Evolutionary conservation across 164 flowering plant species (phyloP).

Genomic region (Paratinospora sagittata): DNA sequence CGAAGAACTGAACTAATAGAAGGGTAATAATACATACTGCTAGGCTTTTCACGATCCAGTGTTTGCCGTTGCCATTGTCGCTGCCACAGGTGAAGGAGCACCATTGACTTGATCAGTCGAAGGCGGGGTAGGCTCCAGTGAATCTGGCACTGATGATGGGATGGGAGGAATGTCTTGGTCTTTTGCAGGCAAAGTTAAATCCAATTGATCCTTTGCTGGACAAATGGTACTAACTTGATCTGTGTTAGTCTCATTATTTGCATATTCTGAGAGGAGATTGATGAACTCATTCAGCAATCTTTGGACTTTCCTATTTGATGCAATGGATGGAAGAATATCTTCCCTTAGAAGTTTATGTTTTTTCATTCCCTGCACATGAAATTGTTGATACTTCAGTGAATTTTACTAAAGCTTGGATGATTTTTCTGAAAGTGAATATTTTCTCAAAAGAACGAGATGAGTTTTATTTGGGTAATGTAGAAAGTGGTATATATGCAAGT

Average conservation of each 20-base stretch:
- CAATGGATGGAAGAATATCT: slow-evolving; percentile 98
- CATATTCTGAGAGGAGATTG: slow-evolving; percentile 89
- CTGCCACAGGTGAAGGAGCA: background rate
- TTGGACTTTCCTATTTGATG: slow-evolving; percentile 92
- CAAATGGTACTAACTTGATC: slow-evolving; percentile 23
- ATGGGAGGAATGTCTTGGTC: slow-evolving; percentile 17
- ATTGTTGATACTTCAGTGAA: too few relatives aligned
- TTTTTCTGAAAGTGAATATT: background rate
- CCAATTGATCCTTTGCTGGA: slow-evolving; percentile 23
- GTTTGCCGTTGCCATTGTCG: background rate
- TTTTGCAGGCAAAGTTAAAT: slow-evolving; percentile 7
- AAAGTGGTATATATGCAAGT: background rate
- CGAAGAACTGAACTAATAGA: too few relatives aligned
- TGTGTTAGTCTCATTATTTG: slow-evolving; percentile 31
- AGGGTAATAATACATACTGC: background rate
- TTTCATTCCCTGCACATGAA: slow-evolving; percentile 63
- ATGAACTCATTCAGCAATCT: slow-evolving; percentile 87
- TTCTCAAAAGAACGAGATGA: background rate
- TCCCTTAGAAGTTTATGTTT: slow-evolving; percentile 84
- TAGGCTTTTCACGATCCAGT: background rate
- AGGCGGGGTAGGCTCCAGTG: slow-evolving; percentile 9
- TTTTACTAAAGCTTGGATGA: too few relatives aligned
- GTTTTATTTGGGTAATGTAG: background rate
- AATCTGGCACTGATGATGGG: background rate
- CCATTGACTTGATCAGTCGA: slow-evolving; percentile 14